Conservation (phyloP, 108 stramenopile genomes). For the Stephanodiscus triporus region DNA sequence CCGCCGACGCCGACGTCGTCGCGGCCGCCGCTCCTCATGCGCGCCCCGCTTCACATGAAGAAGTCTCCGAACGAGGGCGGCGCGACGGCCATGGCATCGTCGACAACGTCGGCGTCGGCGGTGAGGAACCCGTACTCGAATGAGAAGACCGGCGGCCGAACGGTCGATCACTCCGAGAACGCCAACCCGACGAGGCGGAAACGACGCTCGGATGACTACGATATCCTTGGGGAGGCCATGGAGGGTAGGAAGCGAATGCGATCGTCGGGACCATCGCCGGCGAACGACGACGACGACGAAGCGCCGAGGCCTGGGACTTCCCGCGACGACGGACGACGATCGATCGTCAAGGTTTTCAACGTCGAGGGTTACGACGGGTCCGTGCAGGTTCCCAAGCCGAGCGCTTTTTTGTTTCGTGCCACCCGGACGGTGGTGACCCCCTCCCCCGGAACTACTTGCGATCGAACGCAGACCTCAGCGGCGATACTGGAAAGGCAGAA, state of each 20-base stretch:
- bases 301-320: too few relatives aligned
- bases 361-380: slow-evolving; percentile 62
- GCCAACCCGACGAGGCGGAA: not conserved
- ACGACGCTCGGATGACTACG: slow-evolving; percentile 12
- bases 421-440: not conserved
- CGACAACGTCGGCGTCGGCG: not conserved
- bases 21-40: slow-evolving; percentile 11
- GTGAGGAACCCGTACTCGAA: slow-evolving; percentile 16
- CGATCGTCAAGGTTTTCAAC: slow-evolving; percentile 38
- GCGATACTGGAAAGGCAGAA: slow-evolving; percentile 50
- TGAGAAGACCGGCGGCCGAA: not conserved
- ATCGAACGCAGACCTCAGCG: slow-evolving; percentile 1
- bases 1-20: not conserved
- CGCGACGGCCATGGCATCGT: not conserved
- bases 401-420: slow-evolving; percentile 40
- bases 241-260: slow-evolving; percentile 16
- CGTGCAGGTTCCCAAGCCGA: slow-evolving; percentile 72
- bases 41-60: slow-evolving; percentile 46
- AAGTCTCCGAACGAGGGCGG: slow-evolving; percentile 8
- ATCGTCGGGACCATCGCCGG: not conserved
- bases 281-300: slow-evolving; percentile 5
- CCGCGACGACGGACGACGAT: not conserved
- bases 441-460: not conserved
- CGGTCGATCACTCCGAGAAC: not conserved
- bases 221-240: slow-evolving; percentile 37